These are phyloP conservation scores for Mucor mucedo DNA, from an alignment of 371 early-diverging fungal species.

Conservation along the genomic window DNA sequence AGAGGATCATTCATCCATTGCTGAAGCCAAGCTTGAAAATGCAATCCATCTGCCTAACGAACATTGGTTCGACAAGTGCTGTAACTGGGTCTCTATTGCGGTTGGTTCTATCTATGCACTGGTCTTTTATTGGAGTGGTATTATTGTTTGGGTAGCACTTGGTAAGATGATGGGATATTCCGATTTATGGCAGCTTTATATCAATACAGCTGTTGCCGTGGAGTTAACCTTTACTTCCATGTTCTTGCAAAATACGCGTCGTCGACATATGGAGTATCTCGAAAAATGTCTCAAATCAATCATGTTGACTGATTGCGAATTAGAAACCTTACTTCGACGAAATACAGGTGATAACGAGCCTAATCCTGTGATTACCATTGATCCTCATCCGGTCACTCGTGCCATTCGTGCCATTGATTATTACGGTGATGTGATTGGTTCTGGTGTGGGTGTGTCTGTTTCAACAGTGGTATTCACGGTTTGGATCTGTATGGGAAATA, in stretches of 20 bases:
- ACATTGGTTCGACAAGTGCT: constrained; percentile 17
- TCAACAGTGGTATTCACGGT: constrained; percentile 14
- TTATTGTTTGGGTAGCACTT: constrained; percentile 28
- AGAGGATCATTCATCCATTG: neutral
- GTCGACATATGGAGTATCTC: constrained; percentile 31
- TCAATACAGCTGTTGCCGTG: constrained; percentile 35
- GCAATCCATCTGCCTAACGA: constrained; percentile 14
- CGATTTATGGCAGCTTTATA: constrained; percentile 33
- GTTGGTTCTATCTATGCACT: constrained; percentile 22
- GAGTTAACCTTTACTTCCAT: constrained; percentile 26
- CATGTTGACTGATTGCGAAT: constrained; percentile 7
- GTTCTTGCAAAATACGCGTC: constrained; percentile 35
- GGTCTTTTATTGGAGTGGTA: constrained; percentile 20
- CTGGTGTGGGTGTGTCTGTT: constrained; percentile 23
- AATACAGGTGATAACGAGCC: constrained; percentile 18
- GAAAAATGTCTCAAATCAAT: constrained; percentile 20
- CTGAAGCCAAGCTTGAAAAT: neutral
- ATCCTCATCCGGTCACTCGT: constrained; percentile 9
- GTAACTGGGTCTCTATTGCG: constrained; percentile 21
- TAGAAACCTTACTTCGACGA: constrained; percentile 17
- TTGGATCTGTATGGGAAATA: constrained; percentile 20
- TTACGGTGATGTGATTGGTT: constrained; percentile 33
- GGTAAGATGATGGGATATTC: constrained; percentile 18
- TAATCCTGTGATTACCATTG: constrained; percentile 21
- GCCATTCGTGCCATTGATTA: constrained; percentile 27